Evolutionary conservation across 192 early-diverging fungal species (phyloP).

Genomic region (Entomortierella chlamydospora): DNA sequence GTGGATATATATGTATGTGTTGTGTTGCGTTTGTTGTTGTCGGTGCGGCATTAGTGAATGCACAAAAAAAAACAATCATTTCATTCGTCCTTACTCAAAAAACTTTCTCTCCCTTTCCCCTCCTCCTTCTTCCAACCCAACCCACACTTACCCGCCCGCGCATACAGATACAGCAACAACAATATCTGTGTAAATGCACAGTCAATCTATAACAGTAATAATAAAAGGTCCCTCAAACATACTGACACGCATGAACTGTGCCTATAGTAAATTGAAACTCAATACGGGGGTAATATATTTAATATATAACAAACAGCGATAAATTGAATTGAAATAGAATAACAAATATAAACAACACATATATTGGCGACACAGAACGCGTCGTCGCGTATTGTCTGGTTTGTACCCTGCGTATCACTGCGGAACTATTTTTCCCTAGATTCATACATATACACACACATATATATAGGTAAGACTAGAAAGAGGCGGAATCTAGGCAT

Average conservation of each 20-base stretch:
- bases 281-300: background rate
- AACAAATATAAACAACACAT: background rate
- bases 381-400: constrained; percentile 12
- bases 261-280: constrained; percentile 19
- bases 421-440: background rate
- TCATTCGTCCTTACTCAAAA: too few relatives aligned
- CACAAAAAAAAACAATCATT: too few relatives aligned
- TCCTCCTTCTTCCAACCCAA: too few relatives aligned
- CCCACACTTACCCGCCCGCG: too few relatives aligned
- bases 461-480: background rate
- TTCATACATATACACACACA: too few relatives aligned
- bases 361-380: constrained; percentile 12
- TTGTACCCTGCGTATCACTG: background rate
- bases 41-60: too few relatives aligned
- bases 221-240: background rate
- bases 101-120: too few relatives aligned
- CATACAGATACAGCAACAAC: too few relatives aligned
- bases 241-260: constrained; percentile 7
- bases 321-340: background rate
- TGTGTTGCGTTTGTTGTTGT: too few relatives aligned
- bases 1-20: too few relatives aligned
- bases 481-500: background rate
- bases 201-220: background rate
- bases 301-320: background rate
- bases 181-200: too few relatives aligned